phyloP scores from a whole-genome alignment of 129 eudicot genomes.

The Centella asiatica region DNA sequence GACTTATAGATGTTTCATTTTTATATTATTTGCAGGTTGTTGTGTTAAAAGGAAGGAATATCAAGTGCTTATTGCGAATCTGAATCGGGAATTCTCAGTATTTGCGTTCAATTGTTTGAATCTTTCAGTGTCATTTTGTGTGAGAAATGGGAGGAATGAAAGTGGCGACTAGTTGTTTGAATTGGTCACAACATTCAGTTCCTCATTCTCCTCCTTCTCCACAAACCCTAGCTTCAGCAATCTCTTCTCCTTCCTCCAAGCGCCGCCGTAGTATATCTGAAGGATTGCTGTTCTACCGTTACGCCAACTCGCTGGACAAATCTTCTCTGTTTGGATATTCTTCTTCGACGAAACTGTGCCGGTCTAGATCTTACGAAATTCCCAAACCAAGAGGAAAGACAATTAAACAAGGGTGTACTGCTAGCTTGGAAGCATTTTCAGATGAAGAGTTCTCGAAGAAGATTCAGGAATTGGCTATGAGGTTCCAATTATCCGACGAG shows the following conservation, averaged over 20 bases:
- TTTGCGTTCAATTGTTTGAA: background rate
- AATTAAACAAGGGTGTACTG: conserved; percentile 38
- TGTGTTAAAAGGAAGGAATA: conserved; percentile 5
- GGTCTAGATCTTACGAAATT: conserved; percentile 43
- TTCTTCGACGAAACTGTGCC: conserved; percentile 25
- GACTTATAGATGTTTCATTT: conserved; percentile 1
- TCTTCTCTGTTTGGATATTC: conserved; percentile 26
- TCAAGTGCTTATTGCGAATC: conserved; percentile 9
- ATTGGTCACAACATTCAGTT: conserved; percentile 22
- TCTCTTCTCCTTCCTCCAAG: conserved; percentile 30
- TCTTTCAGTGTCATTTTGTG: background rate
- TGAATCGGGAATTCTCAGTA: conserved; percentile 12
- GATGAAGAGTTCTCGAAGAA: conserved; percentile 62
- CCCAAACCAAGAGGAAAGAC: conserved; percentile 15
- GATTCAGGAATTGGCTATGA: conserved; percentile 41
- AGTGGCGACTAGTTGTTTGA: conserved; percentile 20
- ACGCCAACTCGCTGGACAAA: conserved; percentile 16
- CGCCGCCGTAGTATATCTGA: conserved; percentile 35
- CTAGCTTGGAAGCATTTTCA: conserved; percentile 57
- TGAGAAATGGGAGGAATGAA: conserved; percentile 20
- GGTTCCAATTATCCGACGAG: conserved; percentile 35
- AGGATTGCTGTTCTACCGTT: conserved; percentile 30
- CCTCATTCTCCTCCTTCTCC: conserved; percentile 35
- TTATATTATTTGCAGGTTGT: conserved; percentile 2
- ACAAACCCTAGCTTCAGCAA: conserved; percentile 32